A percentile compares a stretch with the other conserved stretches of the same genome.
Conservation (phyloP, 2,329 filamentous ascomycete species). For the Dothistroma pini region DNA sequence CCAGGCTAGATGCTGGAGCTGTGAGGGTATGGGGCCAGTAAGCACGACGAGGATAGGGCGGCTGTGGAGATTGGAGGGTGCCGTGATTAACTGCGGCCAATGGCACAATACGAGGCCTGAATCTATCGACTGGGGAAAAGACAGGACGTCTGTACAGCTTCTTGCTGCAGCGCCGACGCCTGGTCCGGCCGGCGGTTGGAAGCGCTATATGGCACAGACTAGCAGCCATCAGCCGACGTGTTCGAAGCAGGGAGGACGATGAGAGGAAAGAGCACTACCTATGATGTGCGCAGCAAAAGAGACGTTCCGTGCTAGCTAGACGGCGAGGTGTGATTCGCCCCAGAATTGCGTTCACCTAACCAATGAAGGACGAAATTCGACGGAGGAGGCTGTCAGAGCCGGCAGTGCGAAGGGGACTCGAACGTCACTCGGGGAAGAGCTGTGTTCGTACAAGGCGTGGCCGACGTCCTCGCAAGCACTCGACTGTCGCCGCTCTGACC, state of each 20-base stretch:
- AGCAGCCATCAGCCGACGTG: constrained; percentile 20
- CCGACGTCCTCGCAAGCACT: background rate
- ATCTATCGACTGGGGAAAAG: constrained; percentile 5
- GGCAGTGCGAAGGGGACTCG: background rate
- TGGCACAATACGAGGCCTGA: constrained; percentile 14
- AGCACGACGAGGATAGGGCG: constrained; percentile 13
- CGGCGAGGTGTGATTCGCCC: constrained; percentile 22
- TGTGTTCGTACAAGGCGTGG: constrained; percentile 3
- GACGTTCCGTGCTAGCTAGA: constrained; percentile 18
- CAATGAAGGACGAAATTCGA: constrained; percentile 16
- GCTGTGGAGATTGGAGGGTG: constrained; percentile 17
- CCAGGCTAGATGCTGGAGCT: constrained; percentile 7
- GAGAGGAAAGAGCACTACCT: constrained; percentile 16
- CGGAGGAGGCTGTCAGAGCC: background rate
- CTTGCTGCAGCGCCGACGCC: constrained; percentile 11
- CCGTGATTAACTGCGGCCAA: constrained; percentile 19
- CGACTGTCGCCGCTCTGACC: background rate
- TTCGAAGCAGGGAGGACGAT: constrained; percentile 3
- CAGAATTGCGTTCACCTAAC: constrained; percentile 9
- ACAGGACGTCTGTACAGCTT: constrained; percentile 17
- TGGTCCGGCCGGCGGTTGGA: constrained; percentile 14
- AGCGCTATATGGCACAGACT: constrained; percentile 15
- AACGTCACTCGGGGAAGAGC: constrained; percentile 3
- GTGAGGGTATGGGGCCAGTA: constrained; percentile 13
- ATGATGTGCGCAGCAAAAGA: constrained; percentile 18